phyloP scores from a whole-genome alignment of 768 basidiomycete genomes.

The Pleurotus platypus region DNA sequence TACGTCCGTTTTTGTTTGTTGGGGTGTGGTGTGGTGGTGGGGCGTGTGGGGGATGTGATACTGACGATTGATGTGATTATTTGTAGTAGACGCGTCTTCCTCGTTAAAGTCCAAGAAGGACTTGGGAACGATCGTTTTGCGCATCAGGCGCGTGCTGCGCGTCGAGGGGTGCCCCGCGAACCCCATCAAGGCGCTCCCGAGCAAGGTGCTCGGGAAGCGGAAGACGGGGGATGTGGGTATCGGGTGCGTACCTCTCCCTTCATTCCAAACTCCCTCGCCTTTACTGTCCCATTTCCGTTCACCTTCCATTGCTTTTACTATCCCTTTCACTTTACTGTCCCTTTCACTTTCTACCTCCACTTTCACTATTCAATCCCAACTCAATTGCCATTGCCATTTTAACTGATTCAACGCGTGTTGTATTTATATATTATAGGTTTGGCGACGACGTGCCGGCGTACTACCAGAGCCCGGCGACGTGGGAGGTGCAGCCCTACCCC shows the following conservation, averaged over 20 bases:
- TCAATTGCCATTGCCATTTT: no score
- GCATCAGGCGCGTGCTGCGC: slow-evolving; percentile 42
- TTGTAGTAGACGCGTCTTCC: background rate
- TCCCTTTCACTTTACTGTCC: no score
- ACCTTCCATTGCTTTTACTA: no score
- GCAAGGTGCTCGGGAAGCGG: slow-evolving; percentile 28
- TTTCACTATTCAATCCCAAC: no score
- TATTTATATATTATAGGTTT: slow-evolving; percentile 33
- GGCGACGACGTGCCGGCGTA: slow-evolving; percentile 37
- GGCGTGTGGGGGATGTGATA: no score
- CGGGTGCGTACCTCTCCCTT: slow-evolving; percentile 30
- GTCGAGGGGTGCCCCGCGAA: slow-evolving; percentile 38
- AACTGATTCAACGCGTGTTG: background rate
- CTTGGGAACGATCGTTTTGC: slow-evolving; percentile 49
- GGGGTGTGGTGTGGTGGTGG: no score
- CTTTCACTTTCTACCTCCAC: no score
- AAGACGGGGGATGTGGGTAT: slow-evolving; percentile 40
- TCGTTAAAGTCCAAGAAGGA: slow-evolving; percentile 25
- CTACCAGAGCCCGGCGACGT: slow-evolving; percentile 46
- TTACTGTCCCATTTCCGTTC: no score
- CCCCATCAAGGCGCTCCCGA: slow-evolving; percentile 34
- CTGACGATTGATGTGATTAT: background rate
- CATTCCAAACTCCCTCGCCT: background rate
- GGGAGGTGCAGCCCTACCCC: slow-evolving; percentile 49
- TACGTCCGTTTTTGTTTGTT: background rate